Evolutionary conservation across 2,329 filamentous ascomycete species (phyloP).

Genomic region (Calonectria pseudoreteaudii): DNA sequence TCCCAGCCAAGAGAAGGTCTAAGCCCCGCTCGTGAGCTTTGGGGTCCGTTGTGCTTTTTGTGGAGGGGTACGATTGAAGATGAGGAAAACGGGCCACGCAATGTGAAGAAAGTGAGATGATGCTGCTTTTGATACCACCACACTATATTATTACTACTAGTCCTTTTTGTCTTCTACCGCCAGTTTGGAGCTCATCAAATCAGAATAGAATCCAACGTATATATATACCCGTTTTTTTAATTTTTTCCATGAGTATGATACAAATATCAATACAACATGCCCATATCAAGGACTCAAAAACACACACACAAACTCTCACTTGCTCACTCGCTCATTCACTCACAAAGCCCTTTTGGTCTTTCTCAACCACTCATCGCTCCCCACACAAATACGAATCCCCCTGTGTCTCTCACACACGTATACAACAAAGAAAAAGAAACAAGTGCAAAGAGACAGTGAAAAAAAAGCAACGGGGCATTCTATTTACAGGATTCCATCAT

Average conservation of each 20-base stretch:
- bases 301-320: neutral
- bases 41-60: neutral
- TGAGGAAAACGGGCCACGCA: neutral
- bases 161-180: neutral
- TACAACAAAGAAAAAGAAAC: neutral
- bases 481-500: neutral
- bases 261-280: neutral
- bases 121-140: slow-evolving; percentile 23
- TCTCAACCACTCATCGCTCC: neutral
- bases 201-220: slow-evolving; percentile 17
- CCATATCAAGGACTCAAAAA: neutral
- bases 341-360: too few relatives aligned
- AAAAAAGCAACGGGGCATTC: neutral
- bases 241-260: slow-evolving; percentile 1
- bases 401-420: neutral
- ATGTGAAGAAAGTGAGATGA: slow-evolving; percentile 14
- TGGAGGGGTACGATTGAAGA: neutral
- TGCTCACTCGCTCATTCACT: too few relatives aligned
- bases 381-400: neutral
- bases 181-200: slow-evolving; percentile 1
- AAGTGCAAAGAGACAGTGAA: neutral
- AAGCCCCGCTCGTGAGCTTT: neutral
- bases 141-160: slow-evolving; percentile 3
- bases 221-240: slow-evolving; percentile 15
- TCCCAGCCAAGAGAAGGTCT: slow-evolving; percentile 47